Base-by-base conservation (phyloP, 495 filamentous ascomycete genomes). In the Penicillium coffeae region DNA sequence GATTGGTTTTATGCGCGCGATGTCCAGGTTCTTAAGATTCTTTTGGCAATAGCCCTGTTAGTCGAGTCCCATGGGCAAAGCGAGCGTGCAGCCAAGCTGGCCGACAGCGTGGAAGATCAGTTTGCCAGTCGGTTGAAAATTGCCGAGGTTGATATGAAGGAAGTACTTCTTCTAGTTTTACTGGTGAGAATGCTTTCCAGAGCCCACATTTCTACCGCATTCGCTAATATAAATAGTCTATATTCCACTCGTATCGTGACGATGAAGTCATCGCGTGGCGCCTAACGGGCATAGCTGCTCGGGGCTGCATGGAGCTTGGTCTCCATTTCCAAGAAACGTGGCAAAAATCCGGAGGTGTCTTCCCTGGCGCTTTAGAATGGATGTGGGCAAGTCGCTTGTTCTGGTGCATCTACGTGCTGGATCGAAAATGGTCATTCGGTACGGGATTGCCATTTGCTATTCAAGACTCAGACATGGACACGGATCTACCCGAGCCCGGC, bases 351-450 rank as follows among this genome's bases (percentile, higher is more conserved):
- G 68, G 68, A 8, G 71, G 68, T 16, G 65, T 72, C 33, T 73
- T 78, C 46, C 73, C 81, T 5, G 80, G 81, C 38, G 77, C 84
- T 34, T 53, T 74, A 15, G 82, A 86, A 34, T 77, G 83, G 21
- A 72, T 69, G 12, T 77, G 76, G 55, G 86, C 82, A 0, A 75
- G 84, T 22, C 77, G 83, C 27, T 76, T 86, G 0, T 94, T 91
- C 60, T 94, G 89, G 89, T 80, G 84, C n/a, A 78, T 87, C 18
- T 91, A 90, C 50, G 83, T 89, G 1, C 74, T 94, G 19, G 89
- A 94, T 59, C 72, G 86, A 5, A 75, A 89, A 33, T 92, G 85
- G 84, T 86, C 83, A 42, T 91, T 94, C 50, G 84, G 84, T 14
- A 89, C 85, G 0, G 88, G 89, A 2, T 68, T 92, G 61, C 87